Evolutionary conservation across 257 asterid species (phyloP).

Genomic region (Misopates orontium): DNA sequence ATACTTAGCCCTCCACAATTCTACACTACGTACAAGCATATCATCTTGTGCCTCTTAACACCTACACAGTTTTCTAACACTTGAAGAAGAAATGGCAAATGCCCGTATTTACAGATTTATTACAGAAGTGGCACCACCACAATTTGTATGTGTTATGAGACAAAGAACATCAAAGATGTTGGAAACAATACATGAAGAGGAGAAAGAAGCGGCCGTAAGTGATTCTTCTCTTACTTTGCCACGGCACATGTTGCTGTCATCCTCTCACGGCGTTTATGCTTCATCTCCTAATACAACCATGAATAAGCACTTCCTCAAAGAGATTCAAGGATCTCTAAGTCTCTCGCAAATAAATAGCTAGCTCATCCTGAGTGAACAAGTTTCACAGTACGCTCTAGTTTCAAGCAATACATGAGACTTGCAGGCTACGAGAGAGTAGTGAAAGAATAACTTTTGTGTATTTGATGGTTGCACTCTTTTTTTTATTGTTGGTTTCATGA

Average conservation of each 20-base stretch:
- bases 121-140: conserved; percentile 65
- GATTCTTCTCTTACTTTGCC: conserved; percentile 13
- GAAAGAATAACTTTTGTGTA: neutral
- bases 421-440: neutral
- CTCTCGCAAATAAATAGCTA: conserved; percentile 11
- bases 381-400: conserved; percentile 1
- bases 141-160: conserved; percentile 48
- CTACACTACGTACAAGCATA: neutral
- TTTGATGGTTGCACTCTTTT: neutral
- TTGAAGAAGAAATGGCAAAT: conserved; percentile 42
- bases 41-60: neutral
- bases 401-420: conserved; percentile 4
- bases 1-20: conserved; percentile 10
- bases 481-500: neutral
- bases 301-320: conserved; percentile 23
- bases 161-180: conserved; percentile 52
- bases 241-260: neutral
- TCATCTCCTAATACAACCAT: conserved; percentile 16
- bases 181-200: conserved; percentile 74
- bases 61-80: neutral
- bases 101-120: conserved; percentile 53
- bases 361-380: neutral
- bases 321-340: conserved; percentile 28
- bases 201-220: conserved; percentile 37
- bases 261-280: conserved; percentile 4